A percentile compares a stretch with the other conserved stretches of the same genome.
Evolutionary conservation across 495 filamentous ascomycete species (phyloP).

Genomic region (Gamarada debralockiae): DNA sequence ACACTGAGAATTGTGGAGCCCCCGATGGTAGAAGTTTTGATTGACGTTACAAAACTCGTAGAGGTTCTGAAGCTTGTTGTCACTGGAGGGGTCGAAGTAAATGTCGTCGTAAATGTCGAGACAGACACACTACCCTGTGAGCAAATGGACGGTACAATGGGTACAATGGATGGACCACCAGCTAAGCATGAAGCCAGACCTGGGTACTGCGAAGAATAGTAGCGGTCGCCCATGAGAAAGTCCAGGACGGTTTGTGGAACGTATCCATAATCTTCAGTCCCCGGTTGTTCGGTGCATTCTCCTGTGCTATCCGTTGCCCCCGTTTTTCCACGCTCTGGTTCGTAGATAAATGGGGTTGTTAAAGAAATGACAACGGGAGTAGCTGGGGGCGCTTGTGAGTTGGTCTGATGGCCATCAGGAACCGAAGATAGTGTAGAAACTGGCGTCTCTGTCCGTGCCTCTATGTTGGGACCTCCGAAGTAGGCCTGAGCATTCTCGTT

Average conservation of each 20-base stretch:
- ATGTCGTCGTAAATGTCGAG: too few species aligned
- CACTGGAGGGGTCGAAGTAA: too few species aligned
- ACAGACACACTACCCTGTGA: too few species aligned
- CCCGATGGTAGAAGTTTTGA: too few species aligned
- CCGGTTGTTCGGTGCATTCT: constrained; percentile 1
- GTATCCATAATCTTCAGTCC: constrained; percentile 13
- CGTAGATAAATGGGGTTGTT: constrained; percentile 19
- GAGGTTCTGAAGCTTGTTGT: too few species aligned
- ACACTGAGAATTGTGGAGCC: too few species aligned
- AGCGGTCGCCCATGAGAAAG: constrained; percentile 7
- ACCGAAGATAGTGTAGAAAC: background rate
- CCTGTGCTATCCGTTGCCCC: background rate
- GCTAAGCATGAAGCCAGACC: constrained; percentile 13
- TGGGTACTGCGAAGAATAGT: constrained; percentile 10
- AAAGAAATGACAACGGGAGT: constrained; percentile 7
- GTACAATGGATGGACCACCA: constrained; percentile 18
- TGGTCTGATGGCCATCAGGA: background rate
- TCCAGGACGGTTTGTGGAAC: constrained; percentile 20
- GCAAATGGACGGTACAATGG: background rate
- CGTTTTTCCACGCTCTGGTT: background rate
- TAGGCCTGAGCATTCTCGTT: constrained; percentile 22
- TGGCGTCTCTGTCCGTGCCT: background rate
- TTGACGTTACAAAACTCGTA: too few species aligned
- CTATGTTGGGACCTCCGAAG: constrained; percentile 13
- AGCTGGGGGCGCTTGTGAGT: background rate